Evolutionary conservation across 75 land plant species (phyloP).

Genomic region (Adiantum capillusveneris): DNA sequence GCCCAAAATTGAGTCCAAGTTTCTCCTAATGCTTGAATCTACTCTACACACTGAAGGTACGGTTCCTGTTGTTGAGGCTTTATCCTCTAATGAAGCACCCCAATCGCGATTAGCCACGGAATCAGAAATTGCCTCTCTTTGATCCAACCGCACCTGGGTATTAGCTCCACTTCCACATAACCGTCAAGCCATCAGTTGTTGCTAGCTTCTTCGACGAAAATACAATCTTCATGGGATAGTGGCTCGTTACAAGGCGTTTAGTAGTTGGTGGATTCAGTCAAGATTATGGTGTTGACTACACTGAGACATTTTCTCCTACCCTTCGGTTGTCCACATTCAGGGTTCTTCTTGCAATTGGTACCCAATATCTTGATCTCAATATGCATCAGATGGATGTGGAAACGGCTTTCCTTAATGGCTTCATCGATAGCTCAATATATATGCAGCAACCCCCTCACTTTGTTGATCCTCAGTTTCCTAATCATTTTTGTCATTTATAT

Average conservation of each 20-base stretch:
- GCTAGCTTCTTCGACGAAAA: neutral
- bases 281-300: neutral
- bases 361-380: neutral
- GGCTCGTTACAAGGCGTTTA: too few relatives aligned
- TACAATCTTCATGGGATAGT: neutral
- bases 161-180: too few relatives aligned
- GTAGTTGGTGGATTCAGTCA: neutral
- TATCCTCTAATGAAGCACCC: too few relatives aligned
- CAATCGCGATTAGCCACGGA: too few relatives aligned
- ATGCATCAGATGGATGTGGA: too few relatives aligned
- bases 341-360: neutral
- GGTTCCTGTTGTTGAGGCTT: too few relatives aligned
- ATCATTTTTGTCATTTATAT: neutral
- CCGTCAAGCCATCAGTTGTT: neutral
- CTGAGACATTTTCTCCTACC: too few relatives aligned
- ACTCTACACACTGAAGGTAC: too few relatives aligned
- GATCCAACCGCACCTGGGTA: too few relatives aligned
- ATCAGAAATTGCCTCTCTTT: too few relatives aligned
- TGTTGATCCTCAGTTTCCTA: neutral
- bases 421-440: neutral
- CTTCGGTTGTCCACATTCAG: neutral
- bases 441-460: conserved; percentile 6
- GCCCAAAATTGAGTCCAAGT: too few relatives aligned
- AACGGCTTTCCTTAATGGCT: neutral
- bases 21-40: too few relatives aligned